Percentiles rank a stretch among this genome's conserved stretches.
Evolutionary conservation across 805 yeast genomes (phyloP).

Genomic region (Torulaspora maleeae): DNA sequence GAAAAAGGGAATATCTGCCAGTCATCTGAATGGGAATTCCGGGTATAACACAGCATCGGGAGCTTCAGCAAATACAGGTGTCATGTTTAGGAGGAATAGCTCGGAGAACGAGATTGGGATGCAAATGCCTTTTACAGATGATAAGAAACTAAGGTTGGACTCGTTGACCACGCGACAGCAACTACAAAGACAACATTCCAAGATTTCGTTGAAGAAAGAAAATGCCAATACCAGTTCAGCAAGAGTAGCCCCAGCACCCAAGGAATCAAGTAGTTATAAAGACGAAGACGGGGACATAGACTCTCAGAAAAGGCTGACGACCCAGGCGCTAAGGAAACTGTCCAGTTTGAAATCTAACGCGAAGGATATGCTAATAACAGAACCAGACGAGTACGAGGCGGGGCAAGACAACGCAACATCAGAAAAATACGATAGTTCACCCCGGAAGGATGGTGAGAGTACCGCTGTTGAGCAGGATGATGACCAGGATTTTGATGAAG

Average conservation of each 20-base stretch:
- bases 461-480: slow-evolving; percentile 5
- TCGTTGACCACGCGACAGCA: slow-evolving; percentile 4
- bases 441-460: neutral
- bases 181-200: slow-evolving; percentile 2
- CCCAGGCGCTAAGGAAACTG: slow-evolving; percentile 39
- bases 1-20: slow-evolving; percentile 30
- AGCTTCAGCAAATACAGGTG: slow-evolving; percentile 13
- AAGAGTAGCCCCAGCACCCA: neutral
- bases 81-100: slow-evolving; percentile 21
- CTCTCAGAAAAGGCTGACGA: slow-evolving; percentile 36
- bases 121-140: slow-evolving; percentile 37
- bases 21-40: slow-evolving; percentile 7
- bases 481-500: slow-evolving; percentile 4
- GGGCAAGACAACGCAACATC: neutral
- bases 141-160: slow-evolving; percentile 19
- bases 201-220: slow-evolving; percentile 4
- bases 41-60: neutral
- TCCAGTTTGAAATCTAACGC: slow-evolving; percentile 26
- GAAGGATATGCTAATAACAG: neutral
- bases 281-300: slow-evolving; percentile 26
- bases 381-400: neutral
- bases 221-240: neutral
- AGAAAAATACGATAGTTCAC: neutral
- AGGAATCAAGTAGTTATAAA: neutral
- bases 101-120: slow-evolving; percentile 25